phyloP scores from a whole-genome alignment of 1,284 basidiomycete genomes.

The Fomitiporia mediterranea region DNA sequence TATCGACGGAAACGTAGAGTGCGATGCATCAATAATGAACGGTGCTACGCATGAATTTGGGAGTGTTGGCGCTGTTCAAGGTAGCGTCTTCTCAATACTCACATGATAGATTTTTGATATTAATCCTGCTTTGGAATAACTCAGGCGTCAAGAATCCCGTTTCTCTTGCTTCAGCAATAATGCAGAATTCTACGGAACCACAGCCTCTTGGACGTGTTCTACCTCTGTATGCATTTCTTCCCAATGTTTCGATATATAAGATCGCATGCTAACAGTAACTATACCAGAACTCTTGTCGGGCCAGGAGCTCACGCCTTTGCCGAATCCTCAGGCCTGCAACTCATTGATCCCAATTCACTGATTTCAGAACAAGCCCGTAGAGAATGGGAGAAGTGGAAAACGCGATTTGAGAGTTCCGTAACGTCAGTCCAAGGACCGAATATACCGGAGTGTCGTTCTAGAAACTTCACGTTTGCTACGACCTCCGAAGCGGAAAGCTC shows the following conservation, averaged over 20 bases:
- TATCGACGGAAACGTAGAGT: conserved; percentile 62
- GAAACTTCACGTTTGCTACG: neutral
- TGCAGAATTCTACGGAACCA: conserved; percentile 45
- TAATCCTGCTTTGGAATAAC: neutral
- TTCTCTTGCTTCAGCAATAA: conserved; percentile 46
- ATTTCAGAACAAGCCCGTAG: conserved; percentile 42
- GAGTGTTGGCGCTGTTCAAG: conserved; percentile 63
- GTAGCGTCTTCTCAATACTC: conserved; percentile 29
- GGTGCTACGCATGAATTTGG: conserved; percentile 51
- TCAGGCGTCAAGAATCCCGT: conserved; percentile 67
- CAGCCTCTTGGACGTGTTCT: conserved; percentile 60
- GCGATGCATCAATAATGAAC: conserved; percentile 72
- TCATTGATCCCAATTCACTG: conserved; percentile 41
- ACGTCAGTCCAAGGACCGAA: neutral
- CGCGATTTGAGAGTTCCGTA: conserved; percentile 31
- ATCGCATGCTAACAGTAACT: conserved; percentile 1
- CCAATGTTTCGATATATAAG: conserved; percentile 25
- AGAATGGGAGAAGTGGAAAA: conserved; percentile 63
- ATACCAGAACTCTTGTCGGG: conserved; percentile 42
- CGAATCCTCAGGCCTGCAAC: conserved; percentile 25
- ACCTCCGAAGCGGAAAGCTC: neutral
- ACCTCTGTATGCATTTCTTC: conserved; percentile 64
- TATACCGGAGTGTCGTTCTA: neutral
- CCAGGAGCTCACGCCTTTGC: conserved; percentile 52
- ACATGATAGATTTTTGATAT: neutral